These are phyloP conservation scores for Apiospora kogelbergensis DNA, from an alignment of 2,329 filamentous ascomycete genomes.

Conservation along the genomic window DNA sequence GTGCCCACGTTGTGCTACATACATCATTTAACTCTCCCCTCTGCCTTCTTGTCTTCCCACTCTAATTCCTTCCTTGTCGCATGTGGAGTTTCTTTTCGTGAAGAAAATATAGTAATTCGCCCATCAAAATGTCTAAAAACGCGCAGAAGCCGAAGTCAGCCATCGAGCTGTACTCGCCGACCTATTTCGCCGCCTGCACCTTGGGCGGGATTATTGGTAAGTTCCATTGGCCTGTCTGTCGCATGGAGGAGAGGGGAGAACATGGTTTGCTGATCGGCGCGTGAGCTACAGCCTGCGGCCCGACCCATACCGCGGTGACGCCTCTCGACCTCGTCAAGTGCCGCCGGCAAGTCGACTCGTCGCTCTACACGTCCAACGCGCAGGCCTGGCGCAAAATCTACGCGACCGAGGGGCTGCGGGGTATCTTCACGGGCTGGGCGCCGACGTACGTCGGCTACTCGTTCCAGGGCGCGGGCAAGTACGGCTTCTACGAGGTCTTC, in stretches of 20 bases:
- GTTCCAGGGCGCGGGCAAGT: constrained; percentile 83
- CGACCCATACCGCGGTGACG: constrained; percentile 14
- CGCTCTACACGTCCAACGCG: constrained; percentile 79
- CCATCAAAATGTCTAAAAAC: constrained; percentile 10
- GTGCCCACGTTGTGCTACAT: background rate
- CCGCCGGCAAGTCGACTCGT: constrained; percentile 78
- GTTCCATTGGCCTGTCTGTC: background rate
- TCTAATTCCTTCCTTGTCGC: background rate
- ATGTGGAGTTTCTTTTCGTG: background rate
- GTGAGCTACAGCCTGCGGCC: constrained; percentile 10
- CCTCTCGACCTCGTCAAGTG: constrained; percentile 87
- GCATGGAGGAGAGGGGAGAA: too few relatives aligned
- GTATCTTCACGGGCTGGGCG: constrained; percentile 81
- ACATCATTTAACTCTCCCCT: background rate
- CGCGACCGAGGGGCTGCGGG: constrained; percentile 70
- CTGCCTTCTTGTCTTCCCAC: background rate
- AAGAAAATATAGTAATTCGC: background rate
- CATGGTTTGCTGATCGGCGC: background rate
- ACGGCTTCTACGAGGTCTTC: constrained; percentile 86
- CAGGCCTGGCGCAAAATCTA: constrained; percentile 77
- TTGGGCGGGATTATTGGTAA: constrained; percentile 16
- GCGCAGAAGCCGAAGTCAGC: background rate
- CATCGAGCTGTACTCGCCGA: constrained; percentile 16
- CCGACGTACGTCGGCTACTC: constrained; percentile 82
- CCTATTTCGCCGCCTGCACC: constrained; percentile 16